Percentiles rank a stretch among this genome's conserved stretches.
Conservation (phyloP, 768 basidiomycete genomes). For the Russula brevipes region DNA sequence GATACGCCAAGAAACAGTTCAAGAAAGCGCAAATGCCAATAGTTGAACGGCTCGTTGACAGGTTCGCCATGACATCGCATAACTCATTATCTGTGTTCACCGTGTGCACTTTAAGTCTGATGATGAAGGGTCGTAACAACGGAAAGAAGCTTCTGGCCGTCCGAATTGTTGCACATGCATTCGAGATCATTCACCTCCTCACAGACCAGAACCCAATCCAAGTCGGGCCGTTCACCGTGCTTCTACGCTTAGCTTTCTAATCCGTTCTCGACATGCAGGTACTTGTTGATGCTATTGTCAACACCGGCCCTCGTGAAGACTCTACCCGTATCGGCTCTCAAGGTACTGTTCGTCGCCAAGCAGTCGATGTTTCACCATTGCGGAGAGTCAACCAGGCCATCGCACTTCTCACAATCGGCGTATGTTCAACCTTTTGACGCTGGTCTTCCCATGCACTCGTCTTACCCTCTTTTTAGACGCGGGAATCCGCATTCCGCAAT, state of each 20-base stretch:
- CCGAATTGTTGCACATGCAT: conserved; percentile 98
- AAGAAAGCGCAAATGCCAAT: conserved; percentile 99
- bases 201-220: conserved; percentile 99
- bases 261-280: conserved; percentile 44
- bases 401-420: conserved; percentile 91
- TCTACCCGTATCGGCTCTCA: conserved; percentile 99
- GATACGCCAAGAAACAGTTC: conserved; percentile 99
- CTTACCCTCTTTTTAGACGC: conserved; percentile 57
- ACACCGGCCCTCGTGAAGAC: conserved; percentile 99
- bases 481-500: conserved; percentile 99
- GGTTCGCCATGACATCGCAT: conserved; percentile 43
- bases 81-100: not conserved
- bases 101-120: conserved; percentile 53
- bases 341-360: conserved; percentile 99
- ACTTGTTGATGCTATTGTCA: conserved; percentile 97
- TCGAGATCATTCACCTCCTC: conserved; percentile 99
- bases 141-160: conserved; percentile 99
- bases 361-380: conserved; percentile 98
- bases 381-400: conserved; percentile 98
- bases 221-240: conserved; percentile 41
- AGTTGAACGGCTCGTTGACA: conserved; percentile 97
- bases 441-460: not conserved
- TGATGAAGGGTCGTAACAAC: conserved; percentile 99
- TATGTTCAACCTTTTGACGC: conserved; percentile 40
- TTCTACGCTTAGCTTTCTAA: not conserved